A percentile compares a stretch with the other conserved stretches of the same genome.
phyloP scores from a whole-genome alignment of 768 basidiomycete genomes.

The Suillus americanus region DNA sequence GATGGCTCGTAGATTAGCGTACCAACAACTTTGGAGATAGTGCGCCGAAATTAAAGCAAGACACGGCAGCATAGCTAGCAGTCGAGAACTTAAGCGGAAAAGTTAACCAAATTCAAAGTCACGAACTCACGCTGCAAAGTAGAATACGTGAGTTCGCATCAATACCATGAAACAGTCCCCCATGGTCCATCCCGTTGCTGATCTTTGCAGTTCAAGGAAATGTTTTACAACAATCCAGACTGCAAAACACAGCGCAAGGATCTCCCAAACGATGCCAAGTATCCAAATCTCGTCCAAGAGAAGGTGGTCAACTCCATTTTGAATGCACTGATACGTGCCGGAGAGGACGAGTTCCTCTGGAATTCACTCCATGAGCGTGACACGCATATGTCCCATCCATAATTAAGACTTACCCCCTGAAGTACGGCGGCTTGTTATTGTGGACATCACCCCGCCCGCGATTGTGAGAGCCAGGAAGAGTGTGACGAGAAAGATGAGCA shows the following conservation, averaged over 20 bases:
- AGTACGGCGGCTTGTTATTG: background rate
- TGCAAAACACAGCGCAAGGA: background rate
- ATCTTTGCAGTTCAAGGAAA: background rate
- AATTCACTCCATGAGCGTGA: background rate
- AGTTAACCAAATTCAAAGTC: background rate
- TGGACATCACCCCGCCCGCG: background rate
- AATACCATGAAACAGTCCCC: background rate
- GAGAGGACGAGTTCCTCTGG: background rate
- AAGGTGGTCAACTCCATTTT: background rate
- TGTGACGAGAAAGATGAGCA: background rate
- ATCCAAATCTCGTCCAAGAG: background rate
- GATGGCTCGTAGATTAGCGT: background rate
- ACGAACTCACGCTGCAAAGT: background rate
- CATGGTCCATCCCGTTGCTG: background rate
- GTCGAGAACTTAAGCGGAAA: background rate
- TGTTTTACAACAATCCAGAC: background rate
- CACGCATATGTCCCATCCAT: background rate
- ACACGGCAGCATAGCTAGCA: background rate
- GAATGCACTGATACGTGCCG: background rate
- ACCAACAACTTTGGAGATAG: background rate
- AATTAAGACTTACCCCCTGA: background rate
- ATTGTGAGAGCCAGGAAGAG: background rate
- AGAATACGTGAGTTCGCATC: background rate
- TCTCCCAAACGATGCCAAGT: background rate
- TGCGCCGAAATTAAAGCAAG: background rate